Base-by-base conservation (phyloP, 2,329 filamentous ascomycete genomes). In the Xylariales sp. region DNA sequence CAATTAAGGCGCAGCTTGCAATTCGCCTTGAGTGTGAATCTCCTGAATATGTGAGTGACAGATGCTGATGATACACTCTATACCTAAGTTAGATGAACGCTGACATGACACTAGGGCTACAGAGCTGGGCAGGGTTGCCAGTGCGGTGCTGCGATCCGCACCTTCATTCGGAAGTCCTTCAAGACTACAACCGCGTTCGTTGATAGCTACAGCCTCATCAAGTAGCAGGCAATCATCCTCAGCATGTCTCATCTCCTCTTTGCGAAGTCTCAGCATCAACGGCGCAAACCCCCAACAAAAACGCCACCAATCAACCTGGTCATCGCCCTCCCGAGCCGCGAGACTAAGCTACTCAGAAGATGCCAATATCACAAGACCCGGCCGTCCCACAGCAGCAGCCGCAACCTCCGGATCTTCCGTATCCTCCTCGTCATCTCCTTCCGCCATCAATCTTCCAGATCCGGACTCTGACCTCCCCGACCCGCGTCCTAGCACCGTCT, bases 281-380 rank as follows among this genome's bases (percentile, higher is more conserved):
- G 31, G 31, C n/a, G n/a, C n/a, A n/a, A n/a, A n/a, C 32, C 43
- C 46, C 14, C 19, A 31, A 4, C 38, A 43, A 31, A n/a, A 9
- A 12, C 43, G 43, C 4, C 25, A 19, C 34, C 18, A 55, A 18
- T 53, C 56, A 5, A 38, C 46, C 6, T 51, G 50, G 16, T 18
- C 49, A 1, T 33, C 42, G 11, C 57, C 56, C 18, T 25, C 49
- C 4, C 6, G 45, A 1, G 15, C 43, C 9, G 38, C 8, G 24
- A 27, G 24, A 27, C 8, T 8, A 8, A 8, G 8, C 24, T 27
- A 32, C 18, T 19, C 8, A 25, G 20, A 9, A 19, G 42, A 40
- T 11, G 15, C 28, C 16, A 29, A 42, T 11, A 38, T 45, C 16
- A 16, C n/a, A n/a, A 45, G 39, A 29, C 43, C 43, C 18, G 18